Evolutionary conservation across 2,329 filamentous ascomycete species (phyloP), one percentile per base, ranked within the genome.

Genomic region (Cercospora zeina): DNA sequence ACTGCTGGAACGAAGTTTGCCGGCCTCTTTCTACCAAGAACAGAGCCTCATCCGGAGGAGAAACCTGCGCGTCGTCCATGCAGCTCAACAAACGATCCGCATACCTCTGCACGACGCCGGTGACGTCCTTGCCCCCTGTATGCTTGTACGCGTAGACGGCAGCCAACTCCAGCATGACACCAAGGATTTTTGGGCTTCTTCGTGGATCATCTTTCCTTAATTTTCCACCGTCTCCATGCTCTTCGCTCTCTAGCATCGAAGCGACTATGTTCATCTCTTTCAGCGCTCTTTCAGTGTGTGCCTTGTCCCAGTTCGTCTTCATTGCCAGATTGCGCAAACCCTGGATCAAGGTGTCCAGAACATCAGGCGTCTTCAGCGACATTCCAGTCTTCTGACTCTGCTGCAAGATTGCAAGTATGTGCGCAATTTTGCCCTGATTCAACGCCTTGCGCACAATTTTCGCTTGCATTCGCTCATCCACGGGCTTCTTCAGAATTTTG

Each of bases 91-190:
- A 62, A 27, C 78, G 70, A 45, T 72, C 70, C 5, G 76, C 74
- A 56, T 79, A 77, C 45, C 69, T 75, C 62, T 72, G 73, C 30
- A 81, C 77, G 24, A 76, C 72, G 1, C 73, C 72, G 47, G 76
- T 73, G 33, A 66, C 73, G 49, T 78, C 77, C 60, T 70, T 59
- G 0, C 69, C 72, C 1, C 62, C 70, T 4, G 66, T 61, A 58
- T 77, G 70, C 61, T 70, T 73, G 56, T 75, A 72, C 3, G 76
- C 76, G 49, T 74, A 69, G 4, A 77, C 71, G 30, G 79, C 78
- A 16, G 76, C 73, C 69, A 82, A 64, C 67, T 80, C 78, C 5
- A 80, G 69, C 56, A 77, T 76, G 30, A 76, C 62, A n/a, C 76
- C 79, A 34, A 81, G 70, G 3, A 78, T 73, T 3, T 70, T 68